These are phyloP conservation scores for Solanum etuberosum DNA, from an alignment of 257 asterid species.

Conservation along the genomic window DNA sequence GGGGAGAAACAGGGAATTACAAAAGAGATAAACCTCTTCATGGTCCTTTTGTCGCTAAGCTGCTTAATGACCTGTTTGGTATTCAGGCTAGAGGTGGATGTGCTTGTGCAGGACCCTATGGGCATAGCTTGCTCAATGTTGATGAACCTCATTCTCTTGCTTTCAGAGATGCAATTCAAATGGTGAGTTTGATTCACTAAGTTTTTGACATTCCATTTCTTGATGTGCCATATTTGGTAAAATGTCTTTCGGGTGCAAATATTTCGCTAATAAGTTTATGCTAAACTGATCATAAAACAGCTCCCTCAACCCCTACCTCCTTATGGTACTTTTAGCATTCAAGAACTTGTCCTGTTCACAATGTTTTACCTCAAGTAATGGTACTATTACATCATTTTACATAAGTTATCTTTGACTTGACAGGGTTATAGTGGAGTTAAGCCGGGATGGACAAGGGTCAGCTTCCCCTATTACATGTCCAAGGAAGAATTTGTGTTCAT, in stretches of 20 bases:
- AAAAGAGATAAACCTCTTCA: slow-evolving; percentile 25
- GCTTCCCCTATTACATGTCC: slow-evolving; percentile 23
- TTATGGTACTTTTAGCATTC: too few species aligned
- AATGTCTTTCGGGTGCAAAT: background rate
- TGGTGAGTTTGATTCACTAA: background rate
- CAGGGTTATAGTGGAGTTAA: slow-evolving; percentile 44
- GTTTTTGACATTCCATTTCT: background rate
- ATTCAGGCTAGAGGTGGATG: slow-evolving; percentile 59
- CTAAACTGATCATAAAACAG: too few species aligned
- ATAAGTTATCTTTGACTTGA: background rate
- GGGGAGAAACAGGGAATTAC: background rate
- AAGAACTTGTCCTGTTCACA: background rate
- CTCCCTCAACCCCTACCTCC: too few species aligned
- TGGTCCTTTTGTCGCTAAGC: slow-evolving; percentile 44
- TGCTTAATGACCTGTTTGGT: slow-evolving; percentile 46
- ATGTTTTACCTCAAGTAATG: background rate
- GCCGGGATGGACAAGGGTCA: slow-evolving; percentile 60
- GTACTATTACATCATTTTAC: background rate
- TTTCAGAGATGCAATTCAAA: slow-evolving; percentile 1
- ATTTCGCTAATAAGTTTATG: background rate
- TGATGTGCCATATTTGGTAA: background rate
- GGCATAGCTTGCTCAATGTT: slow-evolving; percentile 28
- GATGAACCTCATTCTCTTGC: slow-evolving; percentile 21
- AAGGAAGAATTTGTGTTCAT: slow-evolving; percentile 36
- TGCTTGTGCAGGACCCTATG: slow-evolving; percentile 50